Conservation (phyloP, 2,329 filamentous ascomycete genomes). For the Diaporthe sp. region DNA sequence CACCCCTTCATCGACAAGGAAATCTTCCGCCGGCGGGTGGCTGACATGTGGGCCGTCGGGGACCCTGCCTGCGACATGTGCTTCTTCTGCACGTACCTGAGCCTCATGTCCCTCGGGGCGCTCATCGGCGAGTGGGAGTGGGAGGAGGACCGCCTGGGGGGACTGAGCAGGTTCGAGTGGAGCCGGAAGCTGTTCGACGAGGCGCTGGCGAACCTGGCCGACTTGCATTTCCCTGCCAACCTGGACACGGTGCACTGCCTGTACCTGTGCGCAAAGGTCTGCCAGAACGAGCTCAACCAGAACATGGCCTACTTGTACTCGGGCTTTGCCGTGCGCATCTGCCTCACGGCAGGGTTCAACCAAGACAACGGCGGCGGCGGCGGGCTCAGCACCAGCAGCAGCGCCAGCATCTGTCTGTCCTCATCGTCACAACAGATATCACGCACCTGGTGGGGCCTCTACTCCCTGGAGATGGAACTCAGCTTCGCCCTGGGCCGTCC, state of each 20-base stretch:
- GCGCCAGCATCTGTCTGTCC: background rate
- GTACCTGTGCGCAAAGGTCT: constrained; percentile 10
- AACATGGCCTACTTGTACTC: constrained; percentile 2
- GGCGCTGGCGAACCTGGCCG: background rate
- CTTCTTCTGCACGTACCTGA: background rate
- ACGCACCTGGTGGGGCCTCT: background rate
- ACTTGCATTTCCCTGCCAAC: constrained; percentile 1
- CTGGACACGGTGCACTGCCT: constrained; percentile 18
- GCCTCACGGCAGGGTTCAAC: constrained; percentile 3
- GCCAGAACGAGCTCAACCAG: constrained; percentile 16
- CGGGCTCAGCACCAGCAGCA: background rate
- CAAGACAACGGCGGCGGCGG: constrained; percentile 10
- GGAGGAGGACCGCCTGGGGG: background rate
- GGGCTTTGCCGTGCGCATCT: background rate
- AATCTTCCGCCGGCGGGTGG: background rate
- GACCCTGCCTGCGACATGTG: background rate
- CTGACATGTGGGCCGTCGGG: background rate
- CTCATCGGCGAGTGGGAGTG: constrained; percentile 1
- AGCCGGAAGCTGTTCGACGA: constrained; percentile 5
- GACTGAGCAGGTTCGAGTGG: constrained; percentile 1
- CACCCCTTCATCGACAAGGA: constrained; percentile 19
- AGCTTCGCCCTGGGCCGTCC: constrained; percentile 11
- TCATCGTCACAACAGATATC: background rate
- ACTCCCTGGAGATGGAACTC: constrained; percentile 3
- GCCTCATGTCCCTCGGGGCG: constrained; percentile 5